These are phyloP conservation scores for Gnomoniopsis sp. DNA, from an alignment of 2,329 filamentous ascomycete species.

Conservation along the genomic window DNA sequence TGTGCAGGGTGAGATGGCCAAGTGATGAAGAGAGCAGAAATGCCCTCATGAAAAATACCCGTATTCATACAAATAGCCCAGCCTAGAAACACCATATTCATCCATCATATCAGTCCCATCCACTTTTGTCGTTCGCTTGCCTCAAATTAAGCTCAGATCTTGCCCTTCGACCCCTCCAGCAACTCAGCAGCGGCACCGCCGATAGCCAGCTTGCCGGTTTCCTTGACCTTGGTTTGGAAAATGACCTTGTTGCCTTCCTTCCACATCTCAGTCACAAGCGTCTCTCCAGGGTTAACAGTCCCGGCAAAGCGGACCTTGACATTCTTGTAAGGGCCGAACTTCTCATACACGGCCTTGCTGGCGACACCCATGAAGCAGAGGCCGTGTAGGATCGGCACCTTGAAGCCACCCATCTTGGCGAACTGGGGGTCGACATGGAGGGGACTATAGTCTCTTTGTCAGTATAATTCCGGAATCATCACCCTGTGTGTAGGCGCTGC, in stretches of 20 bases:
- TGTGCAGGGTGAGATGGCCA: not conserved
- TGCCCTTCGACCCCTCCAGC: constrained; percentile 34
- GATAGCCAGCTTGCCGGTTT: constrained; percentile 88
- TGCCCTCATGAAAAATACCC: not conserved
- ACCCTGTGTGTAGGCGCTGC: not conserved
- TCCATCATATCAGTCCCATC: not conserved
- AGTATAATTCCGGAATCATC: not conserved
- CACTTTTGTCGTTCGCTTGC: not conserved
- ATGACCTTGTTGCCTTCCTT: constrained; percentile 75
- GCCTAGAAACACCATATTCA: not conserved
- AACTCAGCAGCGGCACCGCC: constrained; percentile 78
- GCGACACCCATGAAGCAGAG: constrained; percentile 91
- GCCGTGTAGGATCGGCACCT: constrained; percentile 92
- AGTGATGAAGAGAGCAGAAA: not conserved
- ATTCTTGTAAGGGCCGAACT: constrained; percentile 80
- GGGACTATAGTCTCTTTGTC: constrained; percentile 47
- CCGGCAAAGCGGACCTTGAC: constrained; percentile 91
- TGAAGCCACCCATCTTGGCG: constrained; percentile 93
- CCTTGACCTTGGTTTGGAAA: constrained; percentile 86
- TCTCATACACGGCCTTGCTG: constrained; percentile 84
- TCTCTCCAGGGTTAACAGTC: constrained; percentile 81
- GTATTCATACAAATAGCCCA: not conserved
- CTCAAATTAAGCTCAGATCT: constrained; percentile 21
- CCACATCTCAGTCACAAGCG: constrained; percentile 93
- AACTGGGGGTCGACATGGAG: constrained; percentile 94